A percentile compares a stretch with the other conserved stretches of the same genome.
Evolutionary conservation across 2,329 filamentous ascomycete species (phyloP).

Genomic region (Cryphonectria carpinicola): DNA sequence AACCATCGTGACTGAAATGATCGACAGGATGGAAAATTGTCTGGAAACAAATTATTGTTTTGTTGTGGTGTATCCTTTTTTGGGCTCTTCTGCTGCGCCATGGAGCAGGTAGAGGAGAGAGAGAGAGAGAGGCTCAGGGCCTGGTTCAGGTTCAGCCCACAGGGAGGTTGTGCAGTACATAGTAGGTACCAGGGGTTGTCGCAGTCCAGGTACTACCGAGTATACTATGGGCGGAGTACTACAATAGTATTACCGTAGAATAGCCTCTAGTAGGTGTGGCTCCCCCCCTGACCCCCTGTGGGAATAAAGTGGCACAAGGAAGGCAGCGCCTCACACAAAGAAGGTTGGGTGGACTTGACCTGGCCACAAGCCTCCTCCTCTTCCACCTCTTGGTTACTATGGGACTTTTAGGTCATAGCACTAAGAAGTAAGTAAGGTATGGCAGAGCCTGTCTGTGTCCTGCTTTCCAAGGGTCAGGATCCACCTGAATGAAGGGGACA

Average conservation of each 20-base stretch:
- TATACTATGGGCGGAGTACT: background rate
- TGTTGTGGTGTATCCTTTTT: background rate
- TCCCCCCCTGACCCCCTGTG: background rate
- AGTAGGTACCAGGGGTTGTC: background rate
- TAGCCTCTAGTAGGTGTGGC: background rate
- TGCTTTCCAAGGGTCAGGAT: background rate
- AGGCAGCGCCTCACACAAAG: background rate
- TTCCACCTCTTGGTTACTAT: background rate
- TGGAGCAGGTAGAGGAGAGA: background rate
- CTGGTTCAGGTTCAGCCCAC: background rate
- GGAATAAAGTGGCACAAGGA: background rate
- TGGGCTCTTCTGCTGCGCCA: background rate
- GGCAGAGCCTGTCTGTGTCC: background rate
- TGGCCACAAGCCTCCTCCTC: conserved; percentile 5
- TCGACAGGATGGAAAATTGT: background rate
- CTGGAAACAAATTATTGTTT: background rate
- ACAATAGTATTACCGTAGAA: background rate
- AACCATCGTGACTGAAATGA: background rate
- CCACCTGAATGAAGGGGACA: background rate
- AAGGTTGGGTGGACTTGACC: background rate
- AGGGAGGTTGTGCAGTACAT: background rate
- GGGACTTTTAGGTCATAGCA: background rate
- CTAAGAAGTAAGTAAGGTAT: background rate
- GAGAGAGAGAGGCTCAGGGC: background rate
- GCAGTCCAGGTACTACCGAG: background rate